Conservation (phyloP, 495 filamentous ascomycete genomes). For the Aspergillus hancockii region DNA sequence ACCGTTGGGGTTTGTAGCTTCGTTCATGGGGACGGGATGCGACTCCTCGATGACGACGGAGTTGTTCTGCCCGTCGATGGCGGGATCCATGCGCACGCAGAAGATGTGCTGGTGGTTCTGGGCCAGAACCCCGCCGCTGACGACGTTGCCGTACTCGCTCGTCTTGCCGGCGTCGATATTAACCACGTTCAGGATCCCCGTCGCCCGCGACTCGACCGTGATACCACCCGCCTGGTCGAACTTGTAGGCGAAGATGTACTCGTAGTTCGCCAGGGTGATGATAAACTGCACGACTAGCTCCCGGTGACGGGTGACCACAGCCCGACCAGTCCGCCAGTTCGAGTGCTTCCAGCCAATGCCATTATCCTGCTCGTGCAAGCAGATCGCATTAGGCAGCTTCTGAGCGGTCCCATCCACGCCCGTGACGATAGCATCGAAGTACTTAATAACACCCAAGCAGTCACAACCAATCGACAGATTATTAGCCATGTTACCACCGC, state of each 20-base stretch:
- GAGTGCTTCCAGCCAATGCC: slow-evolving; percentile 73
- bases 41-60: slow-evolving; percentile 73
- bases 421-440: slow-evolving; percentile 61
- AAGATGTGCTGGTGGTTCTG: slow-evolving; percentile 91
- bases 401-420: slow-evolving; percentile 55
- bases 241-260: slow-evolving; percentile 84
- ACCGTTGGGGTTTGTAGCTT: slow-evolving; percentile 77
- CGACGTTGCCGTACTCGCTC: slow-evolving; percentile 75
- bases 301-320: slow-evolving; percentile 60
- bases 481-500: slow-evolving; percentile 68
- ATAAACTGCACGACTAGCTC: slow-evolving; percentile 74
- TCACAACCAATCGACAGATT: slow-evolving; percentile 71
- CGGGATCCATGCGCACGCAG: slow-evolving; percentile 84
- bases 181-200: slow-evolving; percentile 83
- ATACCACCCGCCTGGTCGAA: slow-evolving; percentile 87
- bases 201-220: slow-evolving; percentile 80
- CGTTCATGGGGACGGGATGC: slow-evolving; percentile 67
- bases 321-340: slow-evolving; percentile 68
- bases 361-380: slow-evolving; percentile 70
- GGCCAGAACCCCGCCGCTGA: slow-evolving; percentile 82
- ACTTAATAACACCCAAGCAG: slow-evolving; percentile 69
- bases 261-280: slow-evolving; percentile 81
- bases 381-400: slow-evolving; percentile 63
- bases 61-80: slow-evolving; percentile 74
- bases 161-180: slow-evolving; percentile 70